Evolutionary conservation across 2,329 filamentous ascomycete species (phyloP).

Genomic region (Hymenoscyphus infarciens): DNA sequence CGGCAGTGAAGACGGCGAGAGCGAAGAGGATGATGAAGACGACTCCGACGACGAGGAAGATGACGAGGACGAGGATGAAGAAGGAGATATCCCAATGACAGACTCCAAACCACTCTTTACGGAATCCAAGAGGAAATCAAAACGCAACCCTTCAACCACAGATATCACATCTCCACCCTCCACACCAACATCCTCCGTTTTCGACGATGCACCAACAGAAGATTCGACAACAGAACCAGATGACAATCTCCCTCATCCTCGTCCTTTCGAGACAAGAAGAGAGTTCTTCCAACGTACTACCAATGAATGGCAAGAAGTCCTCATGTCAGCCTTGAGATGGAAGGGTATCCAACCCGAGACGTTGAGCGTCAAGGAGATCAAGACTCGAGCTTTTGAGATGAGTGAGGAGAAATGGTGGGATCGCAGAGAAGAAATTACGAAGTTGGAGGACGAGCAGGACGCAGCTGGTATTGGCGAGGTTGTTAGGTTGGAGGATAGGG

Average conservation of each 20-base stretch:
- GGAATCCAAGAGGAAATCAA: constrained; percentile 49
- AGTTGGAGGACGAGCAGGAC: constrained; percentile 92
- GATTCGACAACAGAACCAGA: constrained; percentile 16
- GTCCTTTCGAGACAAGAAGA: constrained; percentile 74
- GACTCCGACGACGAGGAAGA: constrained; percentile 49
- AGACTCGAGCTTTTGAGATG: constrained; percentile 82
- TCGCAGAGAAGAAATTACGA: constrained; percentile 86
- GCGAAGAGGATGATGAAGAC: constrained; percentile 47
- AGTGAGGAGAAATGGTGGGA: constrained; percentile 99
- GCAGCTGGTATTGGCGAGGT: constrained; percentile 84
- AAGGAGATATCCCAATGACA: constrained; percentile 41
- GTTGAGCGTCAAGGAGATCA: constrained; percentile 82
- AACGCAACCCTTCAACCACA: constrained; percentile 49
- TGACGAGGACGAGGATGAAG: constrained; percentile 44
- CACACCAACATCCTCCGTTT: constrained; percentile 45
- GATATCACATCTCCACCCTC: constrained; percentile 42
- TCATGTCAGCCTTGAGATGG: constrained; percentile 71
- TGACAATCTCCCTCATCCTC: constrained; percentile 36
- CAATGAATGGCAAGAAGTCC: constrained; percentile 83
- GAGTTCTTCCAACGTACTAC: constrained; percentile 91
- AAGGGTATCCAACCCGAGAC: constrained; percentile 64
- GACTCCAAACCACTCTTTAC: constrained; percentile 37
- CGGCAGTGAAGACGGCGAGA: constrained; percentile 61
- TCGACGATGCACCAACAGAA: constrained; percentile 48
- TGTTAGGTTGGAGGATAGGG: constrained; percentile 76